A percentile compares a stretch with the other conserved stretches of the same genome.
These are phyloP conservation scores for Opeltia flavorubescens DNA, from an alignment of 495 filamentous ascomycete genomes.

Conservation along the genomic window DNA sequence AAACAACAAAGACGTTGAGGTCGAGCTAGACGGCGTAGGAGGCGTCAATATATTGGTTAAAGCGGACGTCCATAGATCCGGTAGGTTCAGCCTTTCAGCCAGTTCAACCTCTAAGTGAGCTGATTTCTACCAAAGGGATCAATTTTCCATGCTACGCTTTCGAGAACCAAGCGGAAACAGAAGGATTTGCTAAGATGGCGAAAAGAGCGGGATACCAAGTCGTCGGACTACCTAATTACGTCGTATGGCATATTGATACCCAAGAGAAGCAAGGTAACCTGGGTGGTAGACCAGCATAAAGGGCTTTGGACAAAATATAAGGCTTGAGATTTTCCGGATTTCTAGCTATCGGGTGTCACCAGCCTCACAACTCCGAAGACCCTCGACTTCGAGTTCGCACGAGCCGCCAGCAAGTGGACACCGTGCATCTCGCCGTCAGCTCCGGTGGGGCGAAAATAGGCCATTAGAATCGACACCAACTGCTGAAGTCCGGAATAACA, in stretches of 20 bases:
- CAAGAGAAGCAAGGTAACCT: slow-evolving; percentile 84
- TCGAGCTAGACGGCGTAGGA: slow-evolving; percentile 32
- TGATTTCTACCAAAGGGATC: slow-evolving; percentile 46
- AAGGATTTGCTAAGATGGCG: slow-evolving; percentile 97
- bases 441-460: no score
- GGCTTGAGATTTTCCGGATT: no score
- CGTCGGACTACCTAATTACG: slow-evolving; percentile 85
- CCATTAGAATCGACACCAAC: no score
- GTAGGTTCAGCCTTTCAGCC: slow-evolving; percentile 24
- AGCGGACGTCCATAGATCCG: slow-evolving; percentile 43
- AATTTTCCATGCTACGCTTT: slow-evolving; percentile 97
- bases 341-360: no score
- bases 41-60: slow-evolving; percentile 36
- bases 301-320: not conserved
- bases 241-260: slow-evolving; percentile 99
- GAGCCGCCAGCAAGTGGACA: no score
- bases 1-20: slow-evolving; percentile 28
- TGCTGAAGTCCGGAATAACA: no score
- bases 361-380: no score
- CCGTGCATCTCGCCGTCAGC: no score
- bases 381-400: no score
- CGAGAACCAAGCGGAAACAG: slow-evolving; percentile 97
- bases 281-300: slow-evolving; percentile 18
- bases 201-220: slow-evolving; percentile 93
- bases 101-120: not conserved